These are phyloP conservation scores for Oehlia diaphana DNA, from an alignment of 192 early-diverging fungal genomes.

Conservation along the genomic window DNA sequence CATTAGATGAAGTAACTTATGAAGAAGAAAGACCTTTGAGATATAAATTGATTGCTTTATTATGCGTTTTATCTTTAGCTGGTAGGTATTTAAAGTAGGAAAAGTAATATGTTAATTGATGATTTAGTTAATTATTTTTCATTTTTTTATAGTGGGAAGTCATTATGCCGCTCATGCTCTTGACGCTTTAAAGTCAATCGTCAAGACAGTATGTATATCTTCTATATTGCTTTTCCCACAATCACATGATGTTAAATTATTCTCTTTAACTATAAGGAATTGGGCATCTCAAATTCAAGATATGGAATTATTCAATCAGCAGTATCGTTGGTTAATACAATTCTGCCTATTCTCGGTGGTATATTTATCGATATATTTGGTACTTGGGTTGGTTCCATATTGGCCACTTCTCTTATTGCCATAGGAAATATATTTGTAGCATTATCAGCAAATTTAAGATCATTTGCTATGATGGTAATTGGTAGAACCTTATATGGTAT, in stretches of 20 bases:
- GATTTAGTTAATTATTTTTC: not conserved
- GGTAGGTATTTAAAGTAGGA: slow-evolving; percentile 39
- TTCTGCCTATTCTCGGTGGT: slow-evolving; percentile 63
- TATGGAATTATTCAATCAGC: slow-evolving; percentile 68
- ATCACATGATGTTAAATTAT: not conserved
- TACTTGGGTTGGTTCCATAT: slow-evolving; percentile 56
- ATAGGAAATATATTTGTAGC: slow-evolving; percentile 62
- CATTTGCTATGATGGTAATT: slow-evolving; percentile 54
- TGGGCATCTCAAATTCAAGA: slow-evolving; percentile 63
- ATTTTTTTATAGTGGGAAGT: slow-evolving; percentile 71
- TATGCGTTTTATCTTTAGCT: slow-evolving; percentile 60
- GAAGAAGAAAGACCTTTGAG: slow-evolving; percentile 34
- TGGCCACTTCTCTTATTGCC: slow-evolving; percentile 59
- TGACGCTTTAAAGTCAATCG: slow-evolving; percentile 64
- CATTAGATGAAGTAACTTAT: too few relatives aligned
- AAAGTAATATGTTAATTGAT: not conserved
- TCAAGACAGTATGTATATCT: slow-evolving; percentile 55
- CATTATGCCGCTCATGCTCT: slow-evolving; percentile 72
- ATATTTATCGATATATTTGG: slow-evolving; percentile 68
- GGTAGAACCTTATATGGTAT: slow-evolving; percentile 69
- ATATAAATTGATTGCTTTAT: slow-evolving; percentile 57
- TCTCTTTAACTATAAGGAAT: slow-evolving; percentile 45
- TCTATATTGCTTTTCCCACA: not conserved
- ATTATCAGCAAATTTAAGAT: slow-evolving; percentile 54
- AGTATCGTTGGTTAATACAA: slow-evolving; percentile 67